Conservation (phyloP, 2,329 filamentous ascomycete genomes). For the Daldinia eschscholtzii region DNA sequence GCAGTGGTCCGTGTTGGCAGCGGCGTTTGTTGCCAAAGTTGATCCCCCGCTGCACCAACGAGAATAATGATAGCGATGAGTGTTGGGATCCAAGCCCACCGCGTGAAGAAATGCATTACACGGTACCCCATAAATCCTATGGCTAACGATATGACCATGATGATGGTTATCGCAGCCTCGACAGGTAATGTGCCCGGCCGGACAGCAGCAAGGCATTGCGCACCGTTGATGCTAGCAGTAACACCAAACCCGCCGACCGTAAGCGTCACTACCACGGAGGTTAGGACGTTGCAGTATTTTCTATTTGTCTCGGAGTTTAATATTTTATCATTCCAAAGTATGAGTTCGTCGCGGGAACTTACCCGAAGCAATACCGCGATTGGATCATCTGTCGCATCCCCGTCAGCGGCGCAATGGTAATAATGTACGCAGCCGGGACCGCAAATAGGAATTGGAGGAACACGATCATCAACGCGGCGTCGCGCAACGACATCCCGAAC, state of each 20-base stretch:
- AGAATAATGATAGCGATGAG: slow-evolving; percentile 36
- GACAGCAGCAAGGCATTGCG: slow-evolving; percentile 38
- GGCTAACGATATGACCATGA: slow-evolving; percentile 33
- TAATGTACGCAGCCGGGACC: slow-evolving; percentile 39
- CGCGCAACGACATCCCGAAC: slow-evolving; percentile 36
- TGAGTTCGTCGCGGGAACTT: not conserved
- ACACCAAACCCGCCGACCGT: slow-evolving; percentile 40
- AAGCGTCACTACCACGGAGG: slow-evolving; percentile 36
- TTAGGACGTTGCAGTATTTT: slow-evolving; percentile 39
- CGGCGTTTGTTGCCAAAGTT: slow-evolving; percentile 36
- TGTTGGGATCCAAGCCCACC: slow-evolving; percentile 40
- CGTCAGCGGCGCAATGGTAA: slow-evolving; percentile 39
- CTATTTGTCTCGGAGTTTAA: slow-evolving; percentile 16
- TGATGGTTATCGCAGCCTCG: slow-evolving; percentile 38
- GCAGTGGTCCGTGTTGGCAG: slow-evolving; percentile 12
- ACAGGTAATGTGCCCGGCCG: slow-evolving; percentile 29
- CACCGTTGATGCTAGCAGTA: slow-evolving; percentile 39
- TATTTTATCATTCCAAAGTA: too few species aligned
- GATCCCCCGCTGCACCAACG: slow-evolving; percentile 29
- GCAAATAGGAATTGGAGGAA: slow-evolving; percentile 40
- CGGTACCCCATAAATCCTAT: slow-evolving; percentile 40
- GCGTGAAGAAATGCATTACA: slow-evolving; percentile 38
- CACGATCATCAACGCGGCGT: slow-evolving; percentile 40
- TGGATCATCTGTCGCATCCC: slow-evolving; percentile 43
- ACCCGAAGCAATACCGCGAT: slow-evolving; percentile 41